Base-by-base conservation (phyloP, 2,329 filamentous ascomycete species). In the Aureobasidium sp. region DNA sequence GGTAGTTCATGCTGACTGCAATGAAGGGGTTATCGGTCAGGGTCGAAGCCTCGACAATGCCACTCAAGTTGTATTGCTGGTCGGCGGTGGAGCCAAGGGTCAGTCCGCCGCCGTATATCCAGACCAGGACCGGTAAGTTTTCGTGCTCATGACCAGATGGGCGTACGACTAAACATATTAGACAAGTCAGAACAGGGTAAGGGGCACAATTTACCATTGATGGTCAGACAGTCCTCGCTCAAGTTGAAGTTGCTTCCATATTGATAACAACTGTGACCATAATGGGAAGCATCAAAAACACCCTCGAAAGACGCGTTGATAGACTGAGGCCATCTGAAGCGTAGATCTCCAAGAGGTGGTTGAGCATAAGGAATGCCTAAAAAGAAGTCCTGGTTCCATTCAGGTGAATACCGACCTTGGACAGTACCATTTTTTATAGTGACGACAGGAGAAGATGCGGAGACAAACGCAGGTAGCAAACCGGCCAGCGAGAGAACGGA, bases 1-100 rank as follows among this genome's bases (percentile, higher is more conserved):
- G 76, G 63, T 83, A 84, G 66, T 83, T 83, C 65, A 84, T 74
- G 48, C 76, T 78, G 2, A 83, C 79, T 0, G 75, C 79, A 16
- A 85, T 76, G 45, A 85, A 74, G 0, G 81, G 82, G 65, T 81
- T 78, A 42, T 75, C 76, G 29, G 83, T 78, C 3, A 78, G 72
- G 45, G 80, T 78, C 7, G 80, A 78, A 30, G 81, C 77, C 47
- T 66, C 49, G 10, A 65, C 64, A 14, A 66, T 66, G 27, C 61
- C 63, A 14, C 63, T 65, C 25, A 66, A 61, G 29, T 66, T 66
- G 57, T 66, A 66, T 41, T 65, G 64, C 1, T 39, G 64, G 37
- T 70, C 64, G 6, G 63, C 63, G 5, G 61, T 65, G 30, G 62
- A 64, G 5, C 65, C 65, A 4, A 61, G 47, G 9, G 58, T 61